Evolutionary conservation across 345 rosid genomes (phyloP).

Genomic region (Cardamine resedifolia): DNA sequence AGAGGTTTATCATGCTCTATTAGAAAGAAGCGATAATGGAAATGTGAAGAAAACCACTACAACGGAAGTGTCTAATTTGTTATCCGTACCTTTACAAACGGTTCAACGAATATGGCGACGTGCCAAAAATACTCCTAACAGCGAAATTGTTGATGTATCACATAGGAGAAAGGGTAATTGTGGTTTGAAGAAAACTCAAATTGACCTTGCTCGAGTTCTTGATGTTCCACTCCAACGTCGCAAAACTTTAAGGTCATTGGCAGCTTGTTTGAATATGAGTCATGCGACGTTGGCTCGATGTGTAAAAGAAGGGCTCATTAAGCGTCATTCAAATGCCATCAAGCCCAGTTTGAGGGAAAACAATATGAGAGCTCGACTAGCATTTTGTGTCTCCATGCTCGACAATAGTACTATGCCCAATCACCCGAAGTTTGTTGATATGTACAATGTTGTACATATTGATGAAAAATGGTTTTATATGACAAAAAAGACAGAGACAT

Average conservation of each 20-base stretch:
- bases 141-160: neutral
- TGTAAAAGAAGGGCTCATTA: neutral
- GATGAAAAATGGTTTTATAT: neutral
- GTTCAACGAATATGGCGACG: neutral
- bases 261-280: neutral
- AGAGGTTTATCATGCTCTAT: neutral
- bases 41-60: neutral
- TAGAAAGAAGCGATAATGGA: neutral
- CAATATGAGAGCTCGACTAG: neutral
- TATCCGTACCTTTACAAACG: neutral
- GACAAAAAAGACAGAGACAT: neutral
- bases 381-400: neutral
- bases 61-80: neutral
- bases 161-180: neutral
- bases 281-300: neutral
- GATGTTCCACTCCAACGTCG: neutral
- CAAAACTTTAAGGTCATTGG: neutral
- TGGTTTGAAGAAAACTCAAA: neutral
- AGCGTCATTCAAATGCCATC: neutral
- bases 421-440: too few species aligned
- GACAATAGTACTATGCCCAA: neutral
- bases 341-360: neutral
- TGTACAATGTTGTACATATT: neutral
- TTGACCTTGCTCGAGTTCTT: neutral
- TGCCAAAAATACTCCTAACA: neutral